These are phyloP conservation scores for Trichoderma sp. DNA, from an alignment of 2,329 filamentous ascomycete genomes.

Conservation along the genomic window DNA sequence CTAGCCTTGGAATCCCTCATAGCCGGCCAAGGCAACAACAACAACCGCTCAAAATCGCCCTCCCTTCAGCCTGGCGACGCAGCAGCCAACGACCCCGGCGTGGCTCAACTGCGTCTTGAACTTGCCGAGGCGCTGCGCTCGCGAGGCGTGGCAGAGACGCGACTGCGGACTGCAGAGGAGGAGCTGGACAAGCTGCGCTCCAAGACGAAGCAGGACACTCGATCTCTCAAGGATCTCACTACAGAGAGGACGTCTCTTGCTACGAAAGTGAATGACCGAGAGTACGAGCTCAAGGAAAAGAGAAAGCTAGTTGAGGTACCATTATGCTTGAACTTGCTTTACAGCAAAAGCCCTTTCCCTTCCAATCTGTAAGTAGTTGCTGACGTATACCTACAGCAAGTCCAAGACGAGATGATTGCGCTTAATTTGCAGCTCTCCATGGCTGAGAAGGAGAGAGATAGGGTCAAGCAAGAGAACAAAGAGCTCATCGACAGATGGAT, in stretches of 20 bases:
- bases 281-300: slow-evolving; percentile 84
- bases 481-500: slow-evolving; percentile 92
- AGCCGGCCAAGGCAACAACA: slow-evolving; percentile 32
- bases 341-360: too few relatives aligned
- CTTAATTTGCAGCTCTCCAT: slow-evolving; percentile 86
- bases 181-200: slow-evolving; percentile 66
- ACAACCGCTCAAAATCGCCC: slow-evolving; percentile 27
- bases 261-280: slow-evolving; percentile 72
- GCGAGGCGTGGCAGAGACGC: slow-evolving; percentile 65
- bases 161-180: slow-evolving; percentile 62
- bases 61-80: slow-evolving; percentile 27
- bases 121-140: slow-evolving; percentile 76
- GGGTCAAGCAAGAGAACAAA: slow-evolving; percentile 78
- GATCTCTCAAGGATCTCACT: slow-evolving; percentile 62
- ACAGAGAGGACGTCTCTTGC: slow-evolving; percentile 63
- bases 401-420: slow-evolving; percentile 91
- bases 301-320: slow-evolving; percentile 74
- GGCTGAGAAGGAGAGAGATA: slow-evolving; percentile 73
- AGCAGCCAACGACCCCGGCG: slow-evolving; percentile 37
- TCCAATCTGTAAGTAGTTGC: neutral
- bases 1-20: slow-evolving; percentile 40
- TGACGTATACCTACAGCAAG: slow-evolving; percentile 54
- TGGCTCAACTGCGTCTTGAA: slow-evolving; percentile 63
- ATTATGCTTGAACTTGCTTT: neutral
- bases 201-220: slow-evolving; percentile 60